A percentile compares a stretch with the other conserved stretches of the same genome.
These are phyloP conservation scores for Brasilioporus rufonigricans DNA, from an alignment of 768 basidiomycete species.

Conservation along the genomic window DNA sequence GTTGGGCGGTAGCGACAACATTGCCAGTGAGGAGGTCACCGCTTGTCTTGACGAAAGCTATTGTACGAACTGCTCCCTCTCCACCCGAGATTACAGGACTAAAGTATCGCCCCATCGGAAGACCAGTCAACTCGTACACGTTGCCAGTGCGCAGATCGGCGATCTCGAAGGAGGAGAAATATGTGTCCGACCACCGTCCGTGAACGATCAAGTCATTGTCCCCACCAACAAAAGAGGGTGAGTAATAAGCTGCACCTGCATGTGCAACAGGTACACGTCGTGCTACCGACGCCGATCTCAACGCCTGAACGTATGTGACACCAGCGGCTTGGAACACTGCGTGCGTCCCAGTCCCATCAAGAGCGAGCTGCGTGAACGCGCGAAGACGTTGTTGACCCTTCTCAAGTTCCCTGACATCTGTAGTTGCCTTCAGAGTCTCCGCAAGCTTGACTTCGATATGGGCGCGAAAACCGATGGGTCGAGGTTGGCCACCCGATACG, in stretches of 20 bases:
- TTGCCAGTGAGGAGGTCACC: conserved; percentile 61
- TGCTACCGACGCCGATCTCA: conserved; percentile 28
- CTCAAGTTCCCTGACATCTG: conserved; percentile 55
- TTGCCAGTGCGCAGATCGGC: conserved; percentile 46
- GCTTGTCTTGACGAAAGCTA: conserved; percentile 63
- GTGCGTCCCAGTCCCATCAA: conserved; percentile 50
- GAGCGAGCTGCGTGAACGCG: conserved; percentile 59
- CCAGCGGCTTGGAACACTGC: conserved; percentile 72
- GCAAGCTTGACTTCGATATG: conserved; percentile 64
- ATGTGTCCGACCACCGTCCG: conserved; percentile 63
- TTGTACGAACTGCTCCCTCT: conserved; percentile 40
- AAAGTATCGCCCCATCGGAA: conserved; percentile 66
- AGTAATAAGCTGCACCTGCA: conserved; percentile 54
- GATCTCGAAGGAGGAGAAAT: conserved; percentile 65
- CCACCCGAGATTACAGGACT: conserved; percentile 51
- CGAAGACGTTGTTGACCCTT: conserved; percentile 53
- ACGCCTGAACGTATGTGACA: conserved; percentile 25
- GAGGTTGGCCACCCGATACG: conserved; percentile 38
- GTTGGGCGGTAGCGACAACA: conserved; percentile 59
- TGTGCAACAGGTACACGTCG: conserved; percentile 49
- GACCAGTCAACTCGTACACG: conserved; percentile 49
- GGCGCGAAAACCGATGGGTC: conserved; percentile 56
- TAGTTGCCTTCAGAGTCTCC: conserved; percentile 48
- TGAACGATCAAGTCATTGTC: conserved; percentile 53
- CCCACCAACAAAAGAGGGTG: conserved; percentile 53